Evolutionary conservation across 192 early-diverging fungal species (phyloP), one percentile per base, ranked within the genome.

Genomic region (Rhizophagus prolifer): DNA sequence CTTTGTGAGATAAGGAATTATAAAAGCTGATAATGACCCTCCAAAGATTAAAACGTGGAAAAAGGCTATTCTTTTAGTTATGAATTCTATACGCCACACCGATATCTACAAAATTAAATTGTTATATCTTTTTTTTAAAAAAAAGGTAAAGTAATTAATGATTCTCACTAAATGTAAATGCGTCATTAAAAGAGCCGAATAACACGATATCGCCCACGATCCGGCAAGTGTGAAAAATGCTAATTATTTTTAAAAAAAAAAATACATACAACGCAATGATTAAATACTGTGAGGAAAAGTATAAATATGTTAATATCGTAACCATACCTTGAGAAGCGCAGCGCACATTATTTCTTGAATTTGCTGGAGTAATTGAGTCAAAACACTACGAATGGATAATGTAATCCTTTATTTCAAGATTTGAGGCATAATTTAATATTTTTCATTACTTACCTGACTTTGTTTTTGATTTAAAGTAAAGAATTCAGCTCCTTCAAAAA

Each of bases 121-220:
- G 13, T 28, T 46, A 41, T 19, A 58, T 26, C 10, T 25, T 50
- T 21, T 54, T 19, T 16, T 46, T 26, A 58, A 46, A 44, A 8
- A 62, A 46, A 61, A 46, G 10, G 16, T 23, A n/a, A 19, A n/a
- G 12, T 19, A 50, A 44, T 47, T 65, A 41, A 71, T 19, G 19
- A 19, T 59, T 41, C 46, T 75, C 25, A 75, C 74, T 21, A 75
- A 47, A 65, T 75, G 74, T 34, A 75, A 23, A 44, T 75, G 74
- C 0, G 12, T 23, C 25, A 75, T 75, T 46, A 75, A 46, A 41
- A 75, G 19, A 21, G 74, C 2, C 1, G 74, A 65, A 13, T 31
- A 75, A 21, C 36, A 50, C n/a, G 61, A 44, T 4, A 65, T 41
- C 0, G 74, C 61, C 9, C 47, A 75, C 1, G 62, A 62, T 9